Conservation (phyloP, 2,329 filamentous ascomycete genomes). For the Aspergillus sp. region DNA sequence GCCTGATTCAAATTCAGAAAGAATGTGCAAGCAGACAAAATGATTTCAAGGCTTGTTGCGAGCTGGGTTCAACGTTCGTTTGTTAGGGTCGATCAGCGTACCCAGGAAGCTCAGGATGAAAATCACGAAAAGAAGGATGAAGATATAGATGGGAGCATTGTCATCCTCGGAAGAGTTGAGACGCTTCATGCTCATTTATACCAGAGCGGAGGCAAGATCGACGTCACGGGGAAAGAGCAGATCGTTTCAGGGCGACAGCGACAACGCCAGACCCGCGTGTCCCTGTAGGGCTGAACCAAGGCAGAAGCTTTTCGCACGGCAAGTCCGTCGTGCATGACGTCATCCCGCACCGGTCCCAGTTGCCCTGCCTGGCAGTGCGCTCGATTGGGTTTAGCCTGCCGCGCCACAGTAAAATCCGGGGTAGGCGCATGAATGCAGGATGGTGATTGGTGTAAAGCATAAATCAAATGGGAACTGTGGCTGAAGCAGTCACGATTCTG, state of each 20-base stretch:
- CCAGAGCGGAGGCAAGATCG: constrained; percentile 11
- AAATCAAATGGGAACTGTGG: background rate
- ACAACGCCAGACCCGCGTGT: background rate
- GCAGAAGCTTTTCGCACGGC: background rate
- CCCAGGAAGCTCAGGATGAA: constrained; percentile 27
- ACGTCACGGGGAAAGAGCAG: constrained; percentile 19
- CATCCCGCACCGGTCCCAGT: constrained; percentile 8
- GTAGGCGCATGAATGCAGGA: too few species aligned
- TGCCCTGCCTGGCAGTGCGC: background rate
- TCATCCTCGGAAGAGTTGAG: constrained; percentile 25
- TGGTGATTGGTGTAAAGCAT: too few species aligned
- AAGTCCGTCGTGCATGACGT: constrained; percentile 16
- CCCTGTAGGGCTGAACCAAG: background rate
- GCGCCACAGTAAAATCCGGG: background rate
- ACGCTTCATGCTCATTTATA: constrained; percentile 21
- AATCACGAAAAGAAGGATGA: constrained; percentile 27
- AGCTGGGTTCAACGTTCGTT: constrained; percentile 10
- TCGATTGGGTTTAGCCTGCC: background rate
- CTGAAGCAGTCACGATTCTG: background rate
- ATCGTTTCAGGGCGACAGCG: background rate
- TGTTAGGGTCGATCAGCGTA: constrained; percentile 17
- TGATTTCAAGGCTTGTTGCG: background rate
- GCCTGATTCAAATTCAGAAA: background rate
- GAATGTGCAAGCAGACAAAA: background rate
- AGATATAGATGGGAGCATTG: constrained; percentile 27